Conservation (phyloP, 768 basidiomycete genomes). For the Rhodotorula babjevae region DNA sequence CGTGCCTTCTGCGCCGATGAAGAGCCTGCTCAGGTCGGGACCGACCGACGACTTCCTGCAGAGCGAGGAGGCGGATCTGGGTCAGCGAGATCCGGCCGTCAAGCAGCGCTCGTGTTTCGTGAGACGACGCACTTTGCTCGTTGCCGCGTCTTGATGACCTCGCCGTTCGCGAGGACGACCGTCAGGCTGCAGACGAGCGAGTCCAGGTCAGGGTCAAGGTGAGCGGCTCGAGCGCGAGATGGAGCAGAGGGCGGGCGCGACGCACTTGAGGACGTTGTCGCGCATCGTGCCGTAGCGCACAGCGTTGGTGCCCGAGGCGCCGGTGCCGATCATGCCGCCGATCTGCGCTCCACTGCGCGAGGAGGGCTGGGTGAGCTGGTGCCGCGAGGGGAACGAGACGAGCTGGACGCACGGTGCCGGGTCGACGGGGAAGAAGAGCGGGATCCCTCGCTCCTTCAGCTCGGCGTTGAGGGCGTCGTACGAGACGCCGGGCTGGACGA, state of each 20-base stretch:
- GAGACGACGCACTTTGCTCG: constrained; percentile 43
- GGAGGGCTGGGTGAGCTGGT: no score
- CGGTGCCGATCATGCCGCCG: constrained; percentile 84
- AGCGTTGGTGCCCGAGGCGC: constrained; percentile 69
- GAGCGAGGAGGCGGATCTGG: neutral
- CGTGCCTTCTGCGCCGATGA: constrained; percentile 56
- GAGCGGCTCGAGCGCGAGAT: no score
- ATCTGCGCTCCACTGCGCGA: constrained; percentile 49
- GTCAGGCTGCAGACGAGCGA: constrained; percentile 12
- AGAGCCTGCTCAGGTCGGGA: constrained; percentile 55
- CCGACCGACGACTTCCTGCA: constrained; percentile 78
- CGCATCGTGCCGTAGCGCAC: constrained; percentile 39
- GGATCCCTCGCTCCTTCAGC: constrained; percentile 59
- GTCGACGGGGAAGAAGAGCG: constrained; percentile 74
- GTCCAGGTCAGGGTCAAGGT: neutral
- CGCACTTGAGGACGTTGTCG: constrained; percentile 38
- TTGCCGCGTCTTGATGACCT: constrained; percentile 81
- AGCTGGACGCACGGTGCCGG: constrained; percentile 16
- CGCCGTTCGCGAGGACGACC: constrained; percentile 79
- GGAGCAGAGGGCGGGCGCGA: no score
- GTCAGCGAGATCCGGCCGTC: constrained; percentile 51
- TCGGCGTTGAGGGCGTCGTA: constrained; percentile 75
- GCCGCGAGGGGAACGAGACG: neutral
- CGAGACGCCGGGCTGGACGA: constrained; percentile 64
- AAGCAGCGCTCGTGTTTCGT: constrained; percentile 56